Base-by-base conservation (phyloP, 78 protist species). In the Speleostelium caveatum region DNA sequence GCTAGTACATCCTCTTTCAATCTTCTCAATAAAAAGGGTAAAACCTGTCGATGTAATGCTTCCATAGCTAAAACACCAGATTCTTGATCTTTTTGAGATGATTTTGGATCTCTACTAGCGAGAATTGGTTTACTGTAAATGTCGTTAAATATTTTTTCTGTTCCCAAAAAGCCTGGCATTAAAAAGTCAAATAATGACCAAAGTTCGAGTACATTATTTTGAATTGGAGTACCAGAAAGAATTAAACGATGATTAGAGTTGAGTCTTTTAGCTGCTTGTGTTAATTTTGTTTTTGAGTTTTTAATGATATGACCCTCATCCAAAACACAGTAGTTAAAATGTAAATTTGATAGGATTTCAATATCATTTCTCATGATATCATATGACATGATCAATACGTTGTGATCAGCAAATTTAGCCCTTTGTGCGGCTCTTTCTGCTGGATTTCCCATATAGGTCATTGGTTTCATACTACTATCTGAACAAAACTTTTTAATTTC, bases 141-240 rank as follows among this genome's bases (percentile, higher is more conserved):
- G 5, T 66, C 87, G 30, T 87, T 30, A 88, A 97, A 97, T 21
- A 73, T 86, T 17, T 51, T 41, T 66, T 80, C 94, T 0, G 94
- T 78, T 39, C 99, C 99, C n/a, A 98, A 93, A 90, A 93, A 98
- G 10, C 99, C 99, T 7, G 99, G 99, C 99, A 98, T 97, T 45
- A 98, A 83, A 38, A 97, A 98, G 89, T 98, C 99, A 79, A 98
- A 98, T 16, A 98, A 91, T 2, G 99, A 83, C 99, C 99, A 98
- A 32, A 98, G 94, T 73, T 98, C 99, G 1, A 96, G 73, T 7
- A 94, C 98, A 66, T 94, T 83, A 74, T 98, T 98, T 56, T 80
- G 94, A 36, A 94, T 86, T 12, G 99, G 99, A 8, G 99, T 98
- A 53, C 99, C 99, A n/a, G 98, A 67, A 6, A 98, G 98, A 19